phyloP scores from a whole-genome alignment of 2,329 filamentous ascomycete genomes.

The Stemphylium vesicarium region DNA sequence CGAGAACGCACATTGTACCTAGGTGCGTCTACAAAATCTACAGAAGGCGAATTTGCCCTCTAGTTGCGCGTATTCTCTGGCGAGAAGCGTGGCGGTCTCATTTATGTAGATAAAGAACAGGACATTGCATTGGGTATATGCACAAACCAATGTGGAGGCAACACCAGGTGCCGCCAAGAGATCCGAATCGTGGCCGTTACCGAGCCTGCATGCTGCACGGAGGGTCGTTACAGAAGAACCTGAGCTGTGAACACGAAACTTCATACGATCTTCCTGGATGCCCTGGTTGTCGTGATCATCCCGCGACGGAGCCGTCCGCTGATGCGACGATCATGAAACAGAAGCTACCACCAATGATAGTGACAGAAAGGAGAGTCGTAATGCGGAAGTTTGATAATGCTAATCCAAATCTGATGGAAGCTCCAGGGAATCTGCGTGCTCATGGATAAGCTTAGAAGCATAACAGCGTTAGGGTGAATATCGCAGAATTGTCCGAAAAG shows the following conservation, averaged over 20 bases:
- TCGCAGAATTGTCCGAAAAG: no score
- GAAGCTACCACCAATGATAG: constrained; percentile 1
- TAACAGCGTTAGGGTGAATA: no score
- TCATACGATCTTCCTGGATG: constrained; percentile 1
- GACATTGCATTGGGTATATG: background rate
- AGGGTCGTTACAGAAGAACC: background rate
- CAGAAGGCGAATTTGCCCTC: background rate
- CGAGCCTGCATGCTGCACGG: background rate
- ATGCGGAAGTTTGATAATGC: background rate
- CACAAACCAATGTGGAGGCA: no score
- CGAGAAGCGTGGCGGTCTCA: no score
- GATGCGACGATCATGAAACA: constrained; percentile 20
- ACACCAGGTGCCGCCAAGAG: background rate
- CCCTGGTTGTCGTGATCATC: constrained; percentile 7
- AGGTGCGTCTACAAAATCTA: no score
- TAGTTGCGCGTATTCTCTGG: background rate
- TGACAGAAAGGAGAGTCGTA: background rate
- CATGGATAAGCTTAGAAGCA: no score
- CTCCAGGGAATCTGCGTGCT: background rate
- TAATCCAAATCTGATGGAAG: background rate
- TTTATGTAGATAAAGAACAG: background rate
- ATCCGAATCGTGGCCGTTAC: background rate
- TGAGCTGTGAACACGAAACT: background rate
- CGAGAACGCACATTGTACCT: background rate
- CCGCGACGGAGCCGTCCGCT: constrained; percentile 6